Base-by-base conservation (phyloP, 306 rosid species). In the Malus fusca region DNA sequence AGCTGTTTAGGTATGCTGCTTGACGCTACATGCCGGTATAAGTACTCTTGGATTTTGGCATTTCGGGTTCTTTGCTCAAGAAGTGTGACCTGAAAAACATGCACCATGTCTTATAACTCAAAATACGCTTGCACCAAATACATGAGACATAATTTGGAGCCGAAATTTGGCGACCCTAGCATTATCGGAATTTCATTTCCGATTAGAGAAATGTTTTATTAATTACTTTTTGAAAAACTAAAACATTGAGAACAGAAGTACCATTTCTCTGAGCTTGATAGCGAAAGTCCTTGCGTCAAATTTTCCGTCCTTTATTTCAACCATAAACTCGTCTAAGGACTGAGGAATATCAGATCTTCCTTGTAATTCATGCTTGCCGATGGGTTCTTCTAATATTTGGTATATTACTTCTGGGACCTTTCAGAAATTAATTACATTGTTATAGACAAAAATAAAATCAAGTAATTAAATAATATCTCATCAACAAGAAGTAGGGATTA, bases 1-100 rank as follows among this genome's bases (percentile, higher is more conserved):
- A 96, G 96, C 88, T 96, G 98, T 76, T 96, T 96, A 1, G 99
- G 99, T 84, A 96, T 96, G 90, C 99, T 92, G 85, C 97, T 96
- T 46, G 99, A 96, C 68, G 98, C 99, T 85, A 96, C 90, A 77
- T 96, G 99, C 33, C 99, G 87, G 79, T 96, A 96, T 43, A 96
- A 84, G 77, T 96, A 96, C 66, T 96, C 99, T 82, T 90, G 98
- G 79, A 96, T 92, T 89, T 96, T 96, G 25, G 99, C 99, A 62
- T 85, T 85, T 69, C 99, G 84, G 30, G 99, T 92, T 76, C 98
- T 92, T 73, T 92, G 88, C 76, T 96, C 98, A 79, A 96, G 85
- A 48, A 92, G 97, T 71, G 86, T 79, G 46, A 96, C 89, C 91
- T 85, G 82, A 81, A 68, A 69, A 33, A 31, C 26, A 31, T 67